Evolutionary conservation across 371 early-diverging fungal genomes (phyloP).

Genomic region (Saksenaea vasiformis): DNA sequence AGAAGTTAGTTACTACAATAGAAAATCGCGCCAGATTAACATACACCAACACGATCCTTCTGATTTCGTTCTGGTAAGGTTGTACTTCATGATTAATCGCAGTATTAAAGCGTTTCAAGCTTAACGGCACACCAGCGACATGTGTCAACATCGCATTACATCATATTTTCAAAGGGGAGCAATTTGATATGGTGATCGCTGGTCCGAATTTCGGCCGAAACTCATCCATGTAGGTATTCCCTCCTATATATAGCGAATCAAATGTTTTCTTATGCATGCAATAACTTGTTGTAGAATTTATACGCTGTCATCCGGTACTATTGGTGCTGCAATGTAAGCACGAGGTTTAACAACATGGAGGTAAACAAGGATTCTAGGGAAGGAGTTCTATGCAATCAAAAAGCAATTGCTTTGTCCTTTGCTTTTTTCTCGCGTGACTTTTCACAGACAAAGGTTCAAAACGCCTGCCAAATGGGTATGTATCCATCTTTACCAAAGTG

Average conservation of each 20-base stretch:
- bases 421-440: constrained; percentile 35
- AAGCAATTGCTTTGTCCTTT: constrained; percentile 47
- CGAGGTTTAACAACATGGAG: neutral
- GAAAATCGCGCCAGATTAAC: constrained; percentile 24
- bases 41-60: constrained; percentile 21
- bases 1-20: constrained; percentile 33
- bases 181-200: constrained; percentile 46
- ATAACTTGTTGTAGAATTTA: constrained; percentile 23
- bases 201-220: constrained; percentile 51
- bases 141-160: constrained; percentile 45
- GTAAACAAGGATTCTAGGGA: constrained; percentile 22
- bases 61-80: constrained; percentile 40
- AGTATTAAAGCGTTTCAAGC: constrained; percentile 10
- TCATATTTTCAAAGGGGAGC: constrained; percentile 34
- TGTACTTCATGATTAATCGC: neutral
- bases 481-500: neutral
- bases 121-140: constrained; percentile 47
- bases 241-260: neutral
- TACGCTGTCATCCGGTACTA: constrained; percentile 46
- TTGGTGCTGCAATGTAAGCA: constrained; percentile 45
- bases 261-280: neutral
- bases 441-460: constrained; percentile 18
- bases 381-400: constrained; percentile 32
- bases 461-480: constrained; percentile 39
- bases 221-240: constrained; percentile 30